Percentiles rank a stretch among this genome's conserved stretches.
phyloP scores from a whole-genome alignment of 306 rosid genomes.

The Trichosanthes truncata region DNA sequence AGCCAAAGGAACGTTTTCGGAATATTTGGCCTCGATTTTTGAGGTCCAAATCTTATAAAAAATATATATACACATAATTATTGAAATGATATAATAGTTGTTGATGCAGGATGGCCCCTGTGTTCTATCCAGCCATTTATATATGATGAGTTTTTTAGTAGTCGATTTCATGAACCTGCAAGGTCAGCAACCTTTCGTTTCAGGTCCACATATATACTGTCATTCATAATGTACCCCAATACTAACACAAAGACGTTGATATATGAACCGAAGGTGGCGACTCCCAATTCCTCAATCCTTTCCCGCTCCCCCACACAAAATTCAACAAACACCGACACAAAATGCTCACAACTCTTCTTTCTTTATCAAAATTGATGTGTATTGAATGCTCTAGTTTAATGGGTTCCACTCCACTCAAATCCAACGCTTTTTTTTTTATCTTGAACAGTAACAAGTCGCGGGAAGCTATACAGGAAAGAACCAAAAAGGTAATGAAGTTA shows the following conservation, averaged over 20 bases:
- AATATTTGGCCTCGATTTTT: too few species aligned
- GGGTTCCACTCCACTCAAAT: not conserved
- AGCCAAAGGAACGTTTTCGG: too few species aligned
- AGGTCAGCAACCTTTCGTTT: not conserved
- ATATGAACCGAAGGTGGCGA: not conserved
- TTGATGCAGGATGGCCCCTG: not conserved
- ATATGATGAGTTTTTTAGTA: not conserved
- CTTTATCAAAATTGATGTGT: not conserved
- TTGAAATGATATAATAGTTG: not conserved
- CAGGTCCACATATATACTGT: not conserved
- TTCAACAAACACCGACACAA: not conserved
- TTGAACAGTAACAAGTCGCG: not conserved
- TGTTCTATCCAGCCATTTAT: not conserved
- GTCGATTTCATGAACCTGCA: not conserved
- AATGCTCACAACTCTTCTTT: not conserved
- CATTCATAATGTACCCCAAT: not conserved
- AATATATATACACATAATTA: too few species aligned
- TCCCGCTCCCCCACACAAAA: not conserved
- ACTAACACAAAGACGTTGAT: not conserved
- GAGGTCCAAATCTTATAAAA: too few species aligned
- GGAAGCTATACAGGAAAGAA: not conserved
- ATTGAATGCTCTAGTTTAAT: not conserved
- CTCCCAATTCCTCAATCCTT: not conserved
- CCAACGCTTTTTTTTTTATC: not conserved
- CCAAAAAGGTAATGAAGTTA: not conserved